Conservation (phyloP, 2,329 filamentous ascomycete genomes). For the Colletotrichum salicis region DNA sequence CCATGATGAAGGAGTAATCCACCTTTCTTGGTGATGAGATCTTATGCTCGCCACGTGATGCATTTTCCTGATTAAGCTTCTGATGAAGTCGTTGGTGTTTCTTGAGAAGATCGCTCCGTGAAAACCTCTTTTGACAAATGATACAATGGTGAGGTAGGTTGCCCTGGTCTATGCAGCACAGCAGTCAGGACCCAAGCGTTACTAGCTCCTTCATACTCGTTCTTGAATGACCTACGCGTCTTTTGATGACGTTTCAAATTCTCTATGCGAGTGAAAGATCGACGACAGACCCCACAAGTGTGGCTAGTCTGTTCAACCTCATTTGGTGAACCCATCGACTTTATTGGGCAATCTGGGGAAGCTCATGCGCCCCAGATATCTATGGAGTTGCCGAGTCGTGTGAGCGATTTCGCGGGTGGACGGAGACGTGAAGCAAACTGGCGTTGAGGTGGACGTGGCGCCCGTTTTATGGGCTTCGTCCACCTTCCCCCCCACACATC, state of each 20-base stretch:
- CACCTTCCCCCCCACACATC: not conserved
- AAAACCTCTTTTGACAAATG: constrained; percentile 7
- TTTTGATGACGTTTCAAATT: constrained; percentile 27
- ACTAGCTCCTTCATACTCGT: not conserved
- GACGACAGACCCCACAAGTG: not conserved
- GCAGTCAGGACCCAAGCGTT: too few species aligned
- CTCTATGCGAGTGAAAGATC: constrained; percentile 13
- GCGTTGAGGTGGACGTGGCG: not conserved
- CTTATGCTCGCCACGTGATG: not conserved
- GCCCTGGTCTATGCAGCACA: not conserved
- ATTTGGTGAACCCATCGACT: not conserved
- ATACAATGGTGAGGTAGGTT: constrained; percentile 9
- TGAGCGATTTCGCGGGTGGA: constrained; percentile 1
- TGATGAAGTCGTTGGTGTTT: constrained; percentile 20
- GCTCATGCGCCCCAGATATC: not conserved
- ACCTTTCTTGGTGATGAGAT: not conserved
- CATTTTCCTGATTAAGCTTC: not conserved
- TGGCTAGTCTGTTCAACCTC: not conserved
- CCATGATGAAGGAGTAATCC: not conserved
- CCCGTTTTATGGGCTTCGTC: constrained; percentile 16
- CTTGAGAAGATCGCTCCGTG: constrained; percentile 14
- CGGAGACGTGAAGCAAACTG: not conserved
- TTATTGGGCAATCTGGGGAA: not conserved
- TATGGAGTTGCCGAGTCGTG: not conserved
- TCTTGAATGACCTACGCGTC: constrained; percentile 8